phyloP scores from a whole-genome alignment of 108 stramenopile species.

The Licmophora abbreviata region DNA sequence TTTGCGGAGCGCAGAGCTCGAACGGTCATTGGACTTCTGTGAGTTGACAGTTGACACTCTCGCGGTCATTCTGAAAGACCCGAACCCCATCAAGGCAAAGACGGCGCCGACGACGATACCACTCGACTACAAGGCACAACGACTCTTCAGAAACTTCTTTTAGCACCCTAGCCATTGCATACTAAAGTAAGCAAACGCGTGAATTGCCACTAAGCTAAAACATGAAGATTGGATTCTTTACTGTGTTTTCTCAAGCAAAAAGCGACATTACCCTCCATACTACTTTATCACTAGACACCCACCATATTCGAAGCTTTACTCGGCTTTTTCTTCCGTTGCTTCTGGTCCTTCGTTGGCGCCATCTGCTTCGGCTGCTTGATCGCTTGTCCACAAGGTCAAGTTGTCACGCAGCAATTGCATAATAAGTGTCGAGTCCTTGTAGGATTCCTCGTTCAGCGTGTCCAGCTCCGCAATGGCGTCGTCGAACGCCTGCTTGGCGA shows the following conservation, averaged over 20 bases:
- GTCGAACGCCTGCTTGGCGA: slow-evolving; percentile 99
- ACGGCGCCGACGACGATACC: too few relatives aligned
- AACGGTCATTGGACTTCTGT: too few relatives aligned
- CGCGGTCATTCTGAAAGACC: too few relatives aligned
- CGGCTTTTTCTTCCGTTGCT: neutral
- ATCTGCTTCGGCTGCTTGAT: slow-evolving; percentile 85
- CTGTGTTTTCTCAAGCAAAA: neutral
- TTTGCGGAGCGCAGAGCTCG: too few relatives aligned
- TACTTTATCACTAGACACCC: neutral
- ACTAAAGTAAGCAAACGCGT: too few relatives aligned
- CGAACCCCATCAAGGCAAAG: too few relatives aligned
- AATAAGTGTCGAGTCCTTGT: slow-evolving; percentile 99
- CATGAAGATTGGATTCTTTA: too few relatives aligned
- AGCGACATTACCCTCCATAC: neutral
- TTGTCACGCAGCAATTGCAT: slow-evolving; percentile 99
- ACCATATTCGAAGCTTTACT: neutral
- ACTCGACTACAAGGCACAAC: too few relatives aligned
- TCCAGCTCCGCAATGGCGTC: slow-evolving; percentile 99
- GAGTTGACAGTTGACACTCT: too few relatives aligned
- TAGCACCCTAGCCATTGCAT: too few relatives aligned
- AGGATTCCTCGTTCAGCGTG: slow-evolving; percentile 97
- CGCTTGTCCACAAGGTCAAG: slow-evolving; percentile 99
- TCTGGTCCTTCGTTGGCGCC: slow-evolving; percentile 55
- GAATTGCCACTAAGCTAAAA: too few relatives aligned
- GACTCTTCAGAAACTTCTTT: too few relatives aligned